Evolutionary conservation across 2,329 filamentous ascomycete species (phyloP).

Genomic region (Penicillium crustosum): DNA sequence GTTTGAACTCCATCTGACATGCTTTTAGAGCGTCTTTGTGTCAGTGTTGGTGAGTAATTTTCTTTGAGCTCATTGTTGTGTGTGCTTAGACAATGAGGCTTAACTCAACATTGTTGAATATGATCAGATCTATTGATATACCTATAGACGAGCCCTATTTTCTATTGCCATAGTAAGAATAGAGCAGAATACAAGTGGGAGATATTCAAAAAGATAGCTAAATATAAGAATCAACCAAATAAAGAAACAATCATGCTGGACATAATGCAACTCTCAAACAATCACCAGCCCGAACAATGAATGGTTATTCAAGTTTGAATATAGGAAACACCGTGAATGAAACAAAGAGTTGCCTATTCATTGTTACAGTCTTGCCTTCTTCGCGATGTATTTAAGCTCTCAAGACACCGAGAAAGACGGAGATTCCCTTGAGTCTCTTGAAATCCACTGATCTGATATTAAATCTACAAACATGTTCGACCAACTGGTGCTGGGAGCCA

Average conservation of each 20-base stretch:
- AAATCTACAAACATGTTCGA: not conserved
- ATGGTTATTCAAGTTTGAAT: not conserved
- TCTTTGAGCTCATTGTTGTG: not conserved
- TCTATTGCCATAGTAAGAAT: too few relatives aligned
- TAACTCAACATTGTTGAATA: not conserved
- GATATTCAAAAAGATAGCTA: too few relatives aligned
- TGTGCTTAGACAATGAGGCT: not conserved
- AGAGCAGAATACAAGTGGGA: not conserved
- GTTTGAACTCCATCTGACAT: not conserved
- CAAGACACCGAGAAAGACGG: constrained; percentile 3
- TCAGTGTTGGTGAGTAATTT: not conserved
- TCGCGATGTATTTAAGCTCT: not conserved
- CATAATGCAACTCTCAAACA: not conserved
- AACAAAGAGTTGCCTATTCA: not conserved
- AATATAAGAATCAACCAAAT: not conserved
- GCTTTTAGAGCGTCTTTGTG: not conserved
- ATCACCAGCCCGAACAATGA: not conserved
- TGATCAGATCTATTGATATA: not conserved
- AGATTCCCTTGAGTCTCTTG: not conserved
- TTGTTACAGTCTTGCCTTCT: not conserved
- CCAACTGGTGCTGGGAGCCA: not conserved
- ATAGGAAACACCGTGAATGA: not conserved
- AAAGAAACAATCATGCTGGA: not conserved
- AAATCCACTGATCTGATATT: not conserved
- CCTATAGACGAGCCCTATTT: not conserved